Conservation (phyloP, 1,284 basidiomycete species). For the Vanrija pseudolonga region DNA sequence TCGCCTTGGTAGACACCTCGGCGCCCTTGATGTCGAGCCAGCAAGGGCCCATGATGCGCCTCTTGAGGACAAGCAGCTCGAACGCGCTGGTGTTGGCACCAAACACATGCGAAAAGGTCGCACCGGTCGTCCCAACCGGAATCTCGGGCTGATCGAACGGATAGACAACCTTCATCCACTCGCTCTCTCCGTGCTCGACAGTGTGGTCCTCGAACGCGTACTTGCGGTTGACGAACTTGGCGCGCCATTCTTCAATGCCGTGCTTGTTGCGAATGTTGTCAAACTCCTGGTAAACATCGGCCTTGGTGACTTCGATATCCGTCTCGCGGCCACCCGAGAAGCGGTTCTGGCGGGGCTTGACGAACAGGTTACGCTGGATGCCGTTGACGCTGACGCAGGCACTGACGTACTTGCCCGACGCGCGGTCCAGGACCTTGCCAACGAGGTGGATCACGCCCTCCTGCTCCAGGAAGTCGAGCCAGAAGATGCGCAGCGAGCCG, state of each 20-base stretch:
- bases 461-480: constrained; percentile 86
- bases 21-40: constrained; percentile 85
- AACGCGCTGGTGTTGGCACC: constrained; percentile 93
- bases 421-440: constrained; percentile 80
- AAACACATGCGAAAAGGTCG: constrained; percentile 81
- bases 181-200: constrained; percentile 71
- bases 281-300: constrained; percentile 81
- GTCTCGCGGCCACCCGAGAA: constrained; percentile 64
- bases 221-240: constrained; percentile 80
- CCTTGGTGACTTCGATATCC: constrained; percentile 64
- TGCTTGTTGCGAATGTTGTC: constrained; percentile 69
- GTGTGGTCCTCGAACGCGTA: constrained; percentile 89
- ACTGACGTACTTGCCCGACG: constrained; percentile 68
- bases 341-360: constrained; percentile 72
- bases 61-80: constrained; percentile 89
- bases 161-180: constrained; percentile 93
- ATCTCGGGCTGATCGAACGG: constrained; percentile 70
- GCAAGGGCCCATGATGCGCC: constrained; percentile 98
- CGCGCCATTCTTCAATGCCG: constrained; percentile 72
- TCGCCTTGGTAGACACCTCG: constrained; percentile 68
- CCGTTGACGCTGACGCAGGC: constrained; percentile 82
- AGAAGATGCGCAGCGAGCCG: constrained; percentile 78
- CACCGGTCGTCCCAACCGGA: constrained; percentile 67
- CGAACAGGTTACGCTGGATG: constrained; percentile 87
- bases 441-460: constrained; percentile 71